These are phyloP conservation scores for Tripterygium wilfordii DNA, from an alignment of 177 flowering plant genomes.

Conservation along the genomic window DNA sequence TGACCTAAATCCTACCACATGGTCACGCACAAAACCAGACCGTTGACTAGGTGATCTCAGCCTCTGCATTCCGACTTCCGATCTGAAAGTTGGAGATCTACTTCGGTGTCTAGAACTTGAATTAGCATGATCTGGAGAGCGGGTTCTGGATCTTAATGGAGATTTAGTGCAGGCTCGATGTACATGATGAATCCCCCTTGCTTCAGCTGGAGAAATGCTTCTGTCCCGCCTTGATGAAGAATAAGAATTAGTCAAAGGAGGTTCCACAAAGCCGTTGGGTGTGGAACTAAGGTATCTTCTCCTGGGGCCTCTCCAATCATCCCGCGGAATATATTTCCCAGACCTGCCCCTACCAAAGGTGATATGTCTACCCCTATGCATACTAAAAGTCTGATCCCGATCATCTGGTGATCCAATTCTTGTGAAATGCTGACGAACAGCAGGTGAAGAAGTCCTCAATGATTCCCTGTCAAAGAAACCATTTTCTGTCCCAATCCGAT, in stretches of 20 bases:
- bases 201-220: constrained; percentile 38
- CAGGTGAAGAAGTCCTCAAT: constrained; percentile 14
- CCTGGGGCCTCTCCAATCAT: constrained; percentile 25
- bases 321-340: constrained; percentile 20
- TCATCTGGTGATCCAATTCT: constrained; percentile 37
- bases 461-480: constrained; percentile 17
- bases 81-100: constrained; percentile 38
- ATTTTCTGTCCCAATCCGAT: constrained; percentile 13
- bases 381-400: constrained; percentile 27
- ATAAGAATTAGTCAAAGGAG: constrained; percentile 23
- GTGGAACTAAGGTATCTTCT: constrained; percentile 28
- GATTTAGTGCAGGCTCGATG: constrained; percentile 29
- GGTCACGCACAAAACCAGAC: constrained; percentile 24
- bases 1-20: constrained; percentile 18
- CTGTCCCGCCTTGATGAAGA: constrained; percentile 28
- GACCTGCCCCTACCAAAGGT: constrained; percentile 27
- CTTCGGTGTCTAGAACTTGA: constrained; percentile 23
- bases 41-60: constrained; percentile 34
- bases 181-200: constrained; percentile 18
- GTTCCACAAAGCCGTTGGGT: constrained; percentile 18
- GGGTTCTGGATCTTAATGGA: constrained; percentile 46
- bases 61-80: constrained; percentile 26
- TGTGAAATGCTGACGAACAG: constrained; percentile 12
- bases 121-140: constrained; percentile 31
- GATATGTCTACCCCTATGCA: constrained; percentile 20